Base-by-base conservation (phyloP, 768 basidiomycete genomes). In the Lactifluus volemus region DNA sequence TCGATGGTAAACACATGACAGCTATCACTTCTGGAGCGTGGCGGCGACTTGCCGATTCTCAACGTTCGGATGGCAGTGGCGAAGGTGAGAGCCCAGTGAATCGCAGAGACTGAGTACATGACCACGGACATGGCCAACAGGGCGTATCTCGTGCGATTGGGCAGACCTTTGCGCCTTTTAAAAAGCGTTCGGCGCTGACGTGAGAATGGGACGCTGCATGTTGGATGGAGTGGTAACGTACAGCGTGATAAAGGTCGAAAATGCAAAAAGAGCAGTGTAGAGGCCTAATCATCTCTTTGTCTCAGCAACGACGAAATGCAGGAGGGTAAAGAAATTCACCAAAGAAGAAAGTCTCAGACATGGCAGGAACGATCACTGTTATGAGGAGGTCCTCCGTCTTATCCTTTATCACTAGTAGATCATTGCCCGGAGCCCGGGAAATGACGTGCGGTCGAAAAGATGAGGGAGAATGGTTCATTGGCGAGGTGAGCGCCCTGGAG, bases 51-150 rank as follows among this genome's bases (percentile, higher is more conserved):
- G 32, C 14, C 58, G 12, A 8, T 2, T 12, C 21, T 53, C 44
- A 53, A 8, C 34, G 9, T 7, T 21, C 10, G 42, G 21, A 42
- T 32, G 9, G 44, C 19, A 14, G 29, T 4, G 29, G 44, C 34
- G 10, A 59, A 10, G 21, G 10, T n/a, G 5, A 47, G 4, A 19
- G 51, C 58, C 50, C 50, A 59, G 17, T 53, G 50, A 4, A 30
- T 34, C 32, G 58, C 51, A n/a, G 51, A 52, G 34, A 59, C 34
- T 8, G 34, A 0, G 25, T 59, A 59, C 58, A 59, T 59, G 12
- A 47, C 44, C 11, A 34, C 12, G 9, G 58, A 53, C 21, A 47
- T 14, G 17, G 44, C 44, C 29, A 59, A 10, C 44, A 59, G 25
- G 14, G 25, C 11, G 25, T 38, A 36, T 30, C 34, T 51, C 3